Evolutionary conservation across 108 stramenopile species (phyloP).

Genomic region (Stephanodiscus minutulus): DNA sequence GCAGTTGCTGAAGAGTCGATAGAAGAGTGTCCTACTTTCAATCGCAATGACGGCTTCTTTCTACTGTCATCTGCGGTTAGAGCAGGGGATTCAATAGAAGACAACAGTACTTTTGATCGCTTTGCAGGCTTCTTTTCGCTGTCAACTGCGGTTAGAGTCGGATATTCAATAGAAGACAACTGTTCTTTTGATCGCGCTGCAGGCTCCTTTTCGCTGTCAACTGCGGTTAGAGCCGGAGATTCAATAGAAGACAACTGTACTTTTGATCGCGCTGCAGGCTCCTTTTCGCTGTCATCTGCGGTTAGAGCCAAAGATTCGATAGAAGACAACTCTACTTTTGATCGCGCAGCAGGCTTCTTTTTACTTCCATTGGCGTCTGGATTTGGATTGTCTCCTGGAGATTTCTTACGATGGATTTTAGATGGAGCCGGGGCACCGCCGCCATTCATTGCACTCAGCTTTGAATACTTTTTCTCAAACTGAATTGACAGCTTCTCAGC

Average conservation of each 20-base stretch:
- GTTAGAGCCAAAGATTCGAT: no score
- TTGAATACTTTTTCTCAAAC: conserved; percentile 82
- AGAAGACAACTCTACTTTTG: neutral
- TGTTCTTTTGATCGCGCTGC: neutral
- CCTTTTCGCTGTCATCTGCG: neutral
- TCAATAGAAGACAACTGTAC: neutral
- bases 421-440: conserved; percentile 2
- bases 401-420: neutral
- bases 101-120: neutral
- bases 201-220: neutral
- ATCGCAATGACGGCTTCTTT: neutral
- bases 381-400: neutral
- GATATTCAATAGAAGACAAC: conserved; percentile 4
- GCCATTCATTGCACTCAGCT: conserved; percentile 37
- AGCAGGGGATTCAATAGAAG: conserved; percentile 9
- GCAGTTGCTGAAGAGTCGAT: conserved; percentile 3
- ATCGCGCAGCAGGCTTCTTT: neutral
- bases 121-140: neutral
- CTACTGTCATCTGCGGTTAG: neutral
- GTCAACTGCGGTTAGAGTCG: no score
- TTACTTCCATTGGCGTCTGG: neutral
- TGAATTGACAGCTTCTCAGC: conserved; percentile 64
- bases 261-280: neutral
- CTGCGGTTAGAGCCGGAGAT: neutral
- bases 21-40: neutral